Evolutionary conservation across 1,139 yeast species (phyloP), one percentile per base, ranked within the genome.

Genomic region (Geotrichum phurueaensis): DNA sequence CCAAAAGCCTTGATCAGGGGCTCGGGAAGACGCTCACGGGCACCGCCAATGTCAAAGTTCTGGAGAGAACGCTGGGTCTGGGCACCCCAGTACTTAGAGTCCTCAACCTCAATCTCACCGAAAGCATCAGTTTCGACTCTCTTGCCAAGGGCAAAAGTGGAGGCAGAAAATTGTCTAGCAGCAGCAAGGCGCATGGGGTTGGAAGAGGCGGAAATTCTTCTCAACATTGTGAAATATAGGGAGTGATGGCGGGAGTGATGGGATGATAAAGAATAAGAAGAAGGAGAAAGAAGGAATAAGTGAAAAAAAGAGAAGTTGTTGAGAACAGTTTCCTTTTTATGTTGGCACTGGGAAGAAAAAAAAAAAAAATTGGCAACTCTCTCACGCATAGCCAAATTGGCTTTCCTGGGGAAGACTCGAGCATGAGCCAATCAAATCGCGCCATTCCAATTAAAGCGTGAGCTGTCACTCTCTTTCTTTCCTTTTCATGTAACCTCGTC

Each of bases 41-140:
- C 80, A 61, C 97, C 98, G 67, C 99, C 99, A 71, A 94, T 94
- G 76, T 91, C 89, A 81, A 94, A 94, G 81, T 94, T 94, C 77
- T 86, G 88, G 70, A 85, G 82, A 15, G 98, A 78, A 60, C 79
- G 84, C 75, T 95, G 97, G 63, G 99, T 94, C 79, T 94, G 99
- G 52, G 99, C 98, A 64, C 99, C 98, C 89, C 96, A 92, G 80
- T 92, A 92, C 73, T 84, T 86, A 71, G 87, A 81, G 64, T 83
- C 78, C 62, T 91, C 96, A 58, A 92, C 98, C 72, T 89, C 89
- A 70, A 94, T 87, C 72, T 89, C 96, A 68, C 99, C 99, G 72
- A 94, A 94, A 58, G 98, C 97, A 76, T 94, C 99, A 62, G 91
- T 83, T 76, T 94, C 99, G 63, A 83, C 83, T 79, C 98, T 86